Evolutionary conservation across 1,139 yeast species (phyloP).

Genomic region (Komagataea norvegica): DNA sequence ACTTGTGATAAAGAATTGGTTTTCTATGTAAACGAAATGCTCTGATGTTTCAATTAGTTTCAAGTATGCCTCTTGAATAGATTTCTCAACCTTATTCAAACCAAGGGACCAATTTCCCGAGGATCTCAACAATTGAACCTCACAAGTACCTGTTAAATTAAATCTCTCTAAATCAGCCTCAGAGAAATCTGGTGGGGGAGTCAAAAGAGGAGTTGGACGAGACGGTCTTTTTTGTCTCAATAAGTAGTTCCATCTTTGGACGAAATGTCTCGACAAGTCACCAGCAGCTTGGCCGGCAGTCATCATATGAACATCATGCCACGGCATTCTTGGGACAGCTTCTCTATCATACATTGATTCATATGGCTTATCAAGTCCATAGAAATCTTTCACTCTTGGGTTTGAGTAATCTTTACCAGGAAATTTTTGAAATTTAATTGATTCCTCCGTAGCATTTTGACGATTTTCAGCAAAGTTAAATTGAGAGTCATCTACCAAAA

Average conservation of each 20-base stretch:
- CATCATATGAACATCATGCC: conserved; percentile 99
- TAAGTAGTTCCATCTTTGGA: conserved; percentile 95
- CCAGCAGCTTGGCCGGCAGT: conserved; percentile 95
- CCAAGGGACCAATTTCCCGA: conserved; percentile 94
- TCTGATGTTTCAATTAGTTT: conserved; percentile 87
- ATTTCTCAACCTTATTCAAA: conserved; percentile 73
- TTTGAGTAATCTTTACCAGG: conserved; percentile 98
- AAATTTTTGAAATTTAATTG: conserved; percentile 60
- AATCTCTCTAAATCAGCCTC: conserved; percentile 55
- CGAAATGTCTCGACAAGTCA: conserved; percentile 89
- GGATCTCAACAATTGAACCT: conserved; percentile 82
- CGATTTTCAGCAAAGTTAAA: conserved; percentile 32
- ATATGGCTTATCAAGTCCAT: conserved; percentile 75
- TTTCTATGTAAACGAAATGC: conserved; percentile 90
- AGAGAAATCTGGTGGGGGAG: conserved; percentile 89
- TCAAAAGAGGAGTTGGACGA: conserved; percentile 81
- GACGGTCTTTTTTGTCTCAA: conserved; percentile 92
- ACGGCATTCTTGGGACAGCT: conserved; percentile 89
- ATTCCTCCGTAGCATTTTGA: conserved; percentile 21
- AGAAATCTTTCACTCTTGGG: conserved; percentile 88
- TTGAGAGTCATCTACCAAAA: conserved; percentile 66
- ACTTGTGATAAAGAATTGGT: conserved; percentile 88
- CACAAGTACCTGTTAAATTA: conserved; percentile 70
- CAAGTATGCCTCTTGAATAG: conserved; percentile 89
- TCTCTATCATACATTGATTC: conserved; percentile 89